These are phyloP conservation scores for Cornus suecica DNA, from an alignment of 148 eudicot genomes.

Conservation along the genomic window DNA sequence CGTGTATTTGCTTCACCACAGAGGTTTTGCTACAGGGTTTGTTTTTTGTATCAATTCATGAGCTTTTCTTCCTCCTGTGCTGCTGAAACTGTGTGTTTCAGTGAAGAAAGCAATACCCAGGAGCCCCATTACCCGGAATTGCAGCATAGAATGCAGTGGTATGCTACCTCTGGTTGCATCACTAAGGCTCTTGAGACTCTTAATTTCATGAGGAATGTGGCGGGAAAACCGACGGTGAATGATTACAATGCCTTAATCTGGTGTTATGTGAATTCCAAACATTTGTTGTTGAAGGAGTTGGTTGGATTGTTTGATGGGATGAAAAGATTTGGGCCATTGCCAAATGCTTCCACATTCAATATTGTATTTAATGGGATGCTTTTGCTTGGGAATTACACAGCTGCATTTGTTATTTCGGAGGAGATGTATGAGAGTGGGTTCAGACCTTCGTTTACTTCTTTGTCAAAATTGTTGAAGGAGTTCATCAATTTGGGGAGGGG, in stretches of 20 bases:
- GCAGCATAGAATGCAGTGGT: conserved; percentile 30
- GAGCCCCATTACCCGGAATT: conserved; percentile 25
- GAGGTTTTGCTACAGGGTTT: conserved; percentile 6
- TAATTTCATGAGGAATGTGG: conserved; percentile 27
- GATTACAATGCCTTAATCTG: conserved; percentile 53
- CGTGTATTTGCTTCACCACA: not conserved
- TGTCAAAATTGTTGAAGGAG: conserved; percentile 43
- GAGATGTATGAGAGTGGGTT: conserved; percentile 50
- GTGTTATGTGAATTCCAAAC: conserved; percentile 38
- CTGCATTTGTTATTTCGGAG: conserved; percentile 29
- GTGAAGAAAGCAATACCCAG: conserved; percentile 14
- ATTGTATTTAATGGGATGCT: conserved; percentile 48
- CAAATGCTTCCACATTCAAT: conserved; percentile 46
- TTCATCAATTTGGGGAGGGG: conserved; percentile 29
- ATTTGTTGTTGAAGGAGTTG: conserved; percentile 32
- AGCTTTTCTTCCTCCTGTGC: conserved; percentile 28
- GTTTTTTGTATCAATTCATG: conserved; percentile 11
- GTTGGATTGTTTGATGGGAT: conserved; percentile 27
- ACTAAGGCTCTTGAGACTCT: conserved; percentile 37
- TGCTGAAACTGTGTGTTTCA: conserved; percentile 14
- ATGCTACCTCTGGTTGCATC: conserved; percentile 44
- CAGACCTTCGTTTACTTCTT: conserved; percentile 35
- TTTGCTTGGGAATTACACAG: conserved; percentile 19
- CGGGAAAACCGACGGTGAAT: conserved; percentile 37
- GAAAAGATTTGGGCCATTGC: conserved; percentile 41